These are phyloP conservation scores for Glaciozyma martinii DNA, from an alignment of 768 basidiomycete species.

Conservation along the genomic window DNA sequence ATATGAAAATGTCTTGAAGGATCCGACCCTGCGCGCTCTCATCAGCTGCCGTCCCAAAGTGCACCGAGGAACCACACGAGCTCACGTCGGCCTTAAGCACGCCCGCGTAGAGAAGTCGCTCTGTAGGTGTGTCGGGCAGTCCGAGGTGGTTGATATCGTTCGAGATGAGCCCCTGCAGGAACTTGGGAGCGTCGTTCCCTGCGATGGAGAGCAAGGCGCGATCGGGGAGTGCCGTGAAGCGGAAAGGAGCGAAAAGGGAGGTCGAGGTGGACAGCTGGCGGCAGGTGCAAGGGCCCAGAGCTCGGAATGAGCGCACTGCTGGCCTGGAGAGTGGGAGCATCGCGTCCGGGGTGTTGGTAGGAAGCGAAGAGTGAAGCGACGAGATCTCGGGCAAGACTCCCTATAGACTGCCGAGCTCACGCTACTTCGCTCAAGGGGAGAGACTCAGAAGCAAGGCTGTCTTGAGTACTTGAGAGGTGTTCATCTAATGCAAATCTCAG, in stretches of 20 bases:
- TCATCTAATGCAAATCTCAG: not conserved
- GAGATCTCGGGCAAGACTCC: not conserved
- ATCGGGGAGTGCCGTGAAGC: slow-evolving; percentile 5
- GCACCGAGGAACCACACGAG: not conserved
- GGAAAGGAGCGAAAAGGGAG: slow-evolving; percentile 2
- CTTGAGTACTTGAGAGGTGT: not conserved
- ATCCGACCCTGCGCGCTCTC: slow-evolving; percentile 62
- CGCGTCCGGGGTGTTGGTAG: not conserved
- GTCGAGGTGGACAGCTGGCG: not conserved
- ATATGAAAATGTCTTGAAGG: slow-evolving; percentile 78
- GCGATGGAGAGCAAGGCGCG: slow-evolving; percentile 22
- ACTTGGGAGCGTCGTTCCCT: slow-evolving; percentile 29
- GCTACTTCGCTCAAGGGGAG: too few relatives aligned
- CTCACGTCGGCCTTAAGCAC: slow-evolving; percentile 32
- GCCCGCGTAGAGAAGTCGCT: slow-evolving; percentile 23
- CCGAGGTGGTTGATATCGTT: slow-evolving; percentile 27
- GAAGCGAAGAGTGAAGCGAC: not conserved
- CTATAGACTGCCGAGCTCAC: too few relatives aligned
- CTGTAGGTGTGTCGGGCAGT: not conserved
- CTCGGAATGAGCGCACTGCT: not conserved
- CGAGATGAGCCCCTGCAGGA: slow-evolving; percentile 35
- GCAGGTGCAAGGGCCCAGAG: slow-evolving; percentile 1
- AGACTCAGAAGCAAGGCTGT: too few relatives aligned
- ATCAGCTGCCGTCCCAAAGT: not conserved
- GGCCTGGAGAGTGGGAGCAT: not conserved